phyloP scores from a whole-genome alignment of 2,329 filamentous ascomycete genomes.

The Hypoxylon sp. region DNA sequence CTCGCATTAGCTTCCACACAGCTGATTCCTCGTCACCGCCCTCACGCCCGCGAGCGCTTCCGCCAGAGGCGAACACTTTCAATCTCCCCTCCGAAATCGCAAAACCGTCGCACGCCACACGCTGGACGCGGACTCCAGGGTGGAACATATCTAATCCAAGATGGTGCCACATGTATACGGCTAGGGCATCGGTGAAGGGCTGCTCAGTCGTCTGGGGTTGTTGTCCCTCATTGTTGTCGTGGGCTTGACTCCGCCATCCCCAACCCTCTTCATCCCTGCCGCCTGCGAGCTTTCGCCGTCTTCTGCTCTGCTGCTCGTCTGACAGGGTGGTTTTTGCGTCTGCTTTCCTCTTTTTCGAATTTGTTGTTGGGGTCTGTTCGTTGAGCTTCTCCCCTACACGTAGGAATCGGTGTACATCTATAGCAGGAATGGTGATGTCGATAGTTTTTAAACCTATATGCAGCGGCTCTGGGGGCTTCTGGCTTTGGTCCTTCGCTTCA shows the following conservation, averaged over 20 bases:
- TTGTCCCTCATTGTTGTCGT: neutral
- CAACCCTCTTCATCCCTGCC: conserved; percentile 67
- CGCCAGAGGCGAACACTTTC: conserved; percentile 60
- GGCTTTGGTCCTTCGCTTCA: conserved; percentile 25
- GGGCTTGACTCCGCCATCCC: conserved; percentile 60
- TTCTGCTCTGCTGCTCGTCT: conserved; percentile 47
- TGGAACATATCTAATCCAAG: conserved; percentile 70
- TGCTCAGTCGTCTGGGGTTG: conserved; percentile 43
- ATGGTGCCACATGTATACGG: conserved; percentile 66
- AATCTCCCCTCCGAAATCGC: conserved; percentile 67
- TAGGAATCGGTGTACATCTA: conserved; percentile 64
- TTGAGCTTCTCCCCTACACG: conserved; percentile 57
- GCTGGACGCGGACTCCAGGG: conserved; percentile 66
- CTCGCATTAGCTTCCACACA: conserved; percentile 42
- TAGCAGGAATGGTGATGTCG: conserved; percentile 66
- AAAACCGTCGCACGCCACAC: conserved; percentile 71
- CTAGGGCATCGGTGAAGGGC: conserved; percentile 68
- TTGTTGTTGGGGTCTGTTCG: conserved; percentile 41
- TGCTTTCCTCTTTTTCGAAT: conserved; percentile 52
- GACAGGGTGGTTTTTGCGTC: conserved; percentile 30
- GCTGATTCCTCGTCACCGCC: conserved; percentile 19
- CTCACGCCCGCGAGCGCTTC: conserved; percentile 1
- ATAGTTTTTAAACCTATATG: conserved; percentile 60
- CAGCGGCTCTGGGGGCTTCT: conserved; percentile 7
- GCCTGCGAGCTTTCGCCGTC: conserved; percentile 64